Base-by-base conservation (phyloP, 2,329 filamentous ascomycete species). In the Xylariales sp. region DNA sequence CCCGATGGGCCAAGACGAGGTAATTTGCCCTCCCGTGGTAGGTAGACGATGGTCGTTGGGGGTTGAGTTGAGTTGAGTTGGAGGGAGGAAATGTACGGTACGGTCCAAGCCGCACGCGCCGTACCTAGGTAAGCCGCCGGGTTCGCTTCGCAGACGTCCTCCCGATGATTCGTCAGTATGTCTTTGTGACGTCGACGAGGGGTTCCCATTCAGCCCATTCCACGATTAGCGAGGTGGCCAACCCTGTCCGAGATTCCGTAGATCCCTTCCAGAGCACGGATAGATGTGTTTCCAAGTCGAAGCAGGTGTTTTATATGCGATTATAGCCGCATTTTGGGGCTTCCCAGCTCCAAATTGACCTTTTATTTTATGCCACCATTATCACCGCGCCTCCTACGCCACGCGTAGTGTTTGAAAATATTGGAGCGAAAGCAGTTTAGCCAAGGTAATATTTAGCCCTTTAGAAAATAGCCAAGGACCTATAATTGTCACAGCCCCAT, bases 11-110 rank as follows among this genome's bases (percentile, higher is more conserved):
- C 36, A 61, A 64, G 50, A 43, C 43, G 16, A n/a, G 6, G 39
- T 45, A 56, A 39, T 50, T 41, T 12, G 60, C 32, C 45, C 32
- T 41, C 34, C 34, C 58, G 36, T 43, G 54, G 59, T 34, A 59
- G 58, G 62, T 59, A 59, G 58, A 58, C 56, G 54, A 56, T 59
- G 55, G 23, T 55, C 30, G 49, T 53, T 46, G 41, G 50, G 39
- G 58, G 41, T 50, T 23, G 30, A 32, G 16, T 4, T 50, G 36
- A 39, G 12, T 23, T 23, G 23, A 23, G 23, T 23, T 23, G 23
- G 36, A 8, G 8, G 36, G 36, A 10, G 8, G 41, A 65, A 23
- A 28, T 59, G 9, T 7, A 53, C 45, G 23, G 53, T 43, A n/a
- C 39, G 23, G 53, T 43, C 8, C 18, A n/a, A 56, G 53, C 53